Evolutionary conservation across 345 rosid genomes (phyloP), one percentile per base, ranked within the genome.

Genomic region (Rhodamnia argentea): DNA sequence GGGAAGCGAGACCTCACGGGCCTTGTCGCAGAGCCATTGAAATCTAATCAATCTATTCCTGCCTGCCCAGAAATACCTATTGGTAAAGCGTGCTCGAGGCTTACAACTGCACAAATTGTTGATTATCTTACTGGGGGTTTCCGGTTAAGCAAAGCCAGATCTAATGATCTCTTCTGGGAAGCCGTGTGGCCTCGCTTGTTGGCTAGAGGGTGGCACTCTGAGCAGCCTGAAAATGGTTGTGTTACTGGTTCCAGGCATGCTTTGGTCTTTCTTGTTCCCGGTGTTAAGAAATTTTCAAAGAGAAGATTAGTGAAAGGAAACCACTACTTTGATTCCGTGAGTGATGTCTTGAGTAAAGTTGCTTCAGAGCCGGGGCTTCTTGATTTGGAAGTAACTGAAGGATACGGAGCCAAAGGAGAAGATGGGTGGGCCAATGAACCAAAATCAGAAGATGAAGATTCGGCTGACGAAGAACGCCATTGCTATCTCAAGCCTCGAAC

Each of bases 131-230:
- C 94, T 0, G 98, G 99, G 81, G 92, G 90, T 83, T 91, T 89
- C 86, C 92, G 98, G 87, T 88, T 96, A 87, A 94, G 99, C 90
- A 96, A 96, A 91, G 94, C 95, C 20, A 85, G 95, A 85, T 94
- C 97, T 60, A 90, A 89, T 85, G 96, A 95, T 89, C 94, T 96
- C 86, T 95, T 96, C 89, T 96, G 97, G 99, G 99, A 96, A 90
- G 99, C 98, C 85, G 98, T 95, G 55, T 96, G 98, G 99, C 99
- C 98, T 50, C 96, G 97, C 59, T 88, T 96, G 82, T 90, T 96
- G 86, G 98, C 96, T 82, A 91, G 94, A 87, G 99, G 98, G 52
- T 96, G 99, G 99, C 98, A 93, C 86, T 96, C 98, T 18, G 97
- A 96, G 93, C 93, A 94, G 89, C 98, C 96, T 4, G 88, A 89